Evolutionary conservation across 2,329 filamentous ascomycete species (phyloP).

Genomic region (Lecanicillium sp.): DNA sequence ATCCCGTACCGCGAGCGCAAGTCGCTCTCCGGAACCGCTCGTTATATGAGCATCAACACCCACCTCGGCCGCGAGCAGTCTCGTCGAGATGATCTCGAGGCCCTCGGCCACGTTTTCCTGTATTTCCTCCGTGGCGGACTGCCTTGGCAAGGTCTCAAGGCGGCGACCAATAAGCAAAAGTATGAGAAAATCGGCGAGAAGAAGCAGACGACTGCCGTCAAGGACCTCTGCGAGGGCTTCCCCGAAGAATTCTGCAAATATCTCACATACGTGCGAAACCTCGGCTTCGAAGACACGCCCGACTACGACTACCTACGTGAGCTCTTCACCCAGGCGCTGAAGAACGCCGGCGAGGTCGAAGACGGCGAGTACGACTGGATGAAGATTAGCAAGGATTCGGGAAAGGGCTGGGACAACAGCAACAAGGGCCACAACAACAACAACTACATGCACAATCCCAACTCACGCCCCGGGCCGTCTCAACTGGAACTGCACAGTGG

Average conservation of each 20-base stretch:
- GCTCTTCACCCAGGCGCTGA: slow-evolving; percentile 90
- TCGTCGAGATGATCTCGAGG: slow-evolving; percentile 89
- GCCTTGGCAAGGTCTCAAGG: slow-evolving; percentile 66
- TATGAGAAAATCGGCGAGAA: slow-evolving; percentile 99
- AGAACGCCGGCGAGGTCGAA: slow-evolving; percentile 88
- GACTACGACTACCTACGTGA: slow-evolving; percentile 98
- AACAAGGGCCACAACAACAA: slow-evolving; percentile 36
- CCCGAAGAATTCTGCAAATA: slow-evolving; percentile 98
- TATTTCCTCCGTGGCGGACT: slow-evolving; percentile 65
- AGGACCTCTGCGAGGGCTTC: slow-evolving; percentile 93
- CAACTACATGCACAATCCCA: slow-evolving; percentile 62
- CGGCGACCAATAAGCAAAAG: slow-evolving; percentile 84
- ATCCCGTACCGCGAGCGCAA: slow-evolving; percentile 97
- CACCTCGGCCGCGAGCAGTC: slow-evolving; percentile 95
- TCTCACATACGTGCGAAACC: slow-evolving; percentile 90
- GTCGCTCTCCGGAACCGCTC: slow-evolving; percentile 88
- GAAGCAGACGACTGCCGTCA: slow-evolving; percentile 96
- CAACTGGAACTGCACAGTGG: slow-evolving; percentile 76
- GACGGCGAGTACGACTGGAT: slow-evolving; percentile 99
- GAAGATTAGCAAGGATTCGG: slow-evolving; percentile 77
- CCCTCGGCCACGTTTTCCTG: slow-evolving; percentile 67
- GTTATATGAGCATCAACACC: slow-evolving; percentile 99
- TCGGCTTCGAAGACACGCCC: slow-evolving; percentile 95
- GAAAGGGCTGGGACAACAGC: slow-evolving; percentile 76
- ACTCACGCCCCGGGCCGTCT: slow-evolving; percentile 70